A percentile compares a stretch with the other conserved stretches of the same genome.
Conservation (phyloP, 202 grass and related monocot species). For the Carex arenaria region DNA sequence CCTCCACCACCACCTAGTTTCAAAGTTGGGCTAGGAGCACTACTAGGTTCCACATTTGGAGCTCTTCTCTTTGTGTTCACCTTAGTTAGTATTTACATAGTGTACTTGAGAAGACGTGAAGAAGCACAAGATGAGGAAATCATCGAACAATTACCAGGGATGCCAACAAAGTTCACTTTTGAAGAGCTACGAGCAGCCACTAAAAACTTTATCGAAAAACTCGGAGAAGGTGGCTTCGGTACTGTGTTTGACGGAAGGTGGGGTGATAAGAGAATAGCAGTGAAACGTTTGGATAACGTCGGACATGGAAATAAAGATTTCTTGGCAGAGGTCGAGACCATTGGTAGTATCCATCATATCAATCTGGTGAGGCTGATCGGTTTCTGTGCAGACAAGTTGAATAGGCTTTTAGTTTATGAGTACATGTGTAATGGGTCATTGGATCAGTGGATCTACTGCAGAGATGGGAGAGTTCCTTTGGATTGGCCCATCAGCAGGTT, state of each 20-base stretch:
- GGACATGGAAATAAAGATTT: slow-evolving; percentile 30
- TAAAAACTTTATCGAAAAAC: slow-evolving; percentile 20
- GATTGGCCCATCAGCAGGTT: slow-evolving; percentile 35
- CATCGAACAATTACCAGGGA: slow-evolving; percentile 21
- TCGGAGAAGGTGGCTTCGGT: slow-evolving; percentile 44
- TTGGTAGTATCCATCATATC: slow-evolving; percentile 46
- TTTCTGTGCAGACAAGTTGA: not conserved
- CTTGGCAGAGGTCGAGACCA: slow-evolving; percentile 40
- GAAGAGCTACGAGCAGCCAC: slow-evolving; percentile 26
- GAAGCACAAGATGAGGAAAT: not conserved
- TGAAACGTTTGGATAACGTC: slow-evolving; percentile 30
- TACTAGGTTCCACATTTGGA: slow-evolving; percentile 1
- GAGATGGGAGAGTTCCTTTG: slow-evolving; percentile 9
- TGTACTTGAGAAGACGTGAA: not conserved
- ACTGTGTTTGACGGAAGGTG: slow-evolving; percentile 32
- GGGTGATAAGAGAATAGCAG: slow-evolving; percentile 20
- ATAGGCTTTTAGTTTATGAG: slow-evolving; percentile 26
- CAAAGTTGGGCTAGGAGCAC: not conserved
- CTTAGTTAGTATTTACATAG: not conserved
- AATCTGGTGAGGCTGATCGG: slow-evolving; percentile 18
- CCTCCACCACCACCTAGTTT: not conserved
- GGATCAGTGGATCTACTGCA: slow-evolving; percentile 29
- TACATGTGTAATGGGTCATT: slow-evolving; percentile 32
- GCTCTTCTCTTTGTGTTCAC: not conserved
- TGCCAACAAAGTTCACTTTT: slow-evolving; percentile 35